Percentiles rank a stretch among this genome's conserved stretches.
These are phyloP conservation scores for Phytophthora nicotianae DNA, from an alignment of 352 stramenopile genomes.

Conservation along the genomic window DNA sequence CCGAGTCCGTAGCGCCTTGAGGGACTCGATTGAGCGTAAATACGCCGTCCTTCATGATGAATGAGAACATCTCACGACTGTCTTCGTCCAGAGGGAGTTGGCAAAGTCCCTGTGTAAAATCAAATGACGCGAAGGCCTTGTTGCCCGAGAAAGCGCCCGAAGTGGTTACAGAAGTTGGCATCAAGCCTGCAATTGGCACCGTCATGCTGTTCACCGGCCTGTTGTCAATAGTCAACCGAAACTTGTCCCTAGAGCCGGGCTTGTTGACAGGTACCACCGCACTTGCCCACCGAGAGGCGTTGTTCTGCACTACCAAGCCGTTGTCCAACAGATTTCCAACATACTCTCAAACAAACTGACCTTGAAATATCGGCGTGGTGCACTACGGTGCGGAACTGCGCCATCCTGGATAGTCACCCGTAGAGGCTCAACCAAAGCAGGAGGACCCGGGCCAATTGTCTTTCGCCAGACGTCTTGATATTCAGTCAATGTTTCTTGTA, in stretches of 20 bases:
- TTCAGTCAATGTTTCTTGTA: background rate
- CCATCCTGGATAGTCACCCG: background rate
- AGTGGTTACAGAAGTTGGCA: background rate
- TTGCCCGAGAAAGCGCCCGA: background rate
- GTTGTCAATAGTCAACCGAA: background rate
- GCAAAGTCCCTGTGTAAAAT: background rate
- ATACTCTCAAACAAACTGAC: background rate
- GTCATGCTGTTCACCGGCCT: background rate
- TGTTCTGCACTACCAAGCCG: background rate
- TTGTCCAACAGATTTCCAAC: background rate
- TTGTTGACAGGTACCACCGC: background rate
- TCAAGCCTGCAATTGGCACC: background rate
- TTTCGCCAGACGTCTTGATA: background rate
- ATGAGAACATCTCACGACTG: background rate
- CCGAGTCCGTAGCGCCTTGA: background rate
- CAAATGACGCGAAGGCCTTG: background rate
- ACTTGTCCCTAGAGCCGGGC: background rate
- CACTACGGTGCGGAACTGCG: background rate
- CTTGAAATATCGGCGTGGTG: background rate
- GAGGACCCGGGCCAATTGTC: background rate
- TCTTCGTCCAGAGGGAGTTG: background rate
- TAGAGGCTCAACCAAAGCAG: background rate
- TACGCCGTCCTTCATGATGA: background rate
- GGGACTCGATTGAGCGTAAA: background rate
- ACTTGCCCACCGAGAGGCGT: background rate